Evolutionary conservation across 1,139 yeast species (phyloP).

Genomic region (Protomyces macrosporus): DNA sequence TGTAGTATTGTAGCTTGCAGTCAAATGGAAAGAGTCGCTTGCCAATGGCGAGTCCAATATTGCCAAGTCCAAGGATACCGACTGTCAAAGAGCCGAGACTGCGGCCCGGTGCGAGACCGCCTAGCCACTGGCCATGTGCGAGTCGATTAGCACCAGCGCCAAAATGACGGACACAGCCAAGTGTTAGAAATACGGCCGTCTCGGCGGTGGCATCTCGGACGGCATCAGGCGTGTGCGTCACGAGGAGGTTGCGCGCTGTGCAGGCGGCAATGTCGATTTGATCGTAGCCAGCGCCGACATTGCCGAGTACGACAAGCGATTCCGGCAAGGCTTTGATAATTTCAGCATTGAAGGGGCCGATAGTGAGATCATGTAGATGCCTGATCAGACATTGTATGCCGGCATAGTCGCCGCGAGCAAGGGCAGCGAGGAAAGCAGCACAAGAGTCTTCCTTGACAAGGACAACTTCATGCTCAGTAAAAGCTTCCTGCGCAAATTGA

Average conservation of each 20-base stretch:
- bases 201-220: constrained; percentile 85
- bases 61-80: constrained; percentile 71
- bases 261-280: constrained; percentile 54
- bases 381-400: constrained; percentile 2
- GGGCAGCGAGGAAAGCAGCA: neutral
- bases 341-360: constrained; percentile 19
- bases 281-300: constrained; percentile 44
- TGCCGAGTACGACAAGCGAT: constrained; percentile 8
- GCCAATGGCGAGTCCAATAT: constrained; percentile 60
- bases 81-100: constrained; percentile 44
- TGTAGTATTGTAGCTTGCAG: constrained; percentile 56
- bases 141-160: neutral
- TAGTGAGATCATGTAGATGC: constrained; percentile 10
- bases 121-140: constrained; percentile 24
- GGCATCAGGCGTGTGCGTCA: constrained; percentile 65
- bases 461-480: neutral
- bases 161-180: constrained; percentile 54
- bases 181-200: constrained; percentile 59
- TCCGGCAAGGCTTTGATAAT: constrained; percentile 7
- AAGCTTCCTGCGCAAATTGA: neutral
- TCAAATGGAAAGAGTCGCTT: constrained; percentile 63
- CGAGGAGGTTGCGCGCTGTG: constrained; percentile 51
- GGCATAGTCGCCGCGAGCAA: neutral
- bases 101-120: constrained; percentile 51
- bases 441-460: neutral